A percentile compares a stretch with the other conserved stretches of the same genome.
Conservation (phyloP, 441 rosid genomes). For the Melianthus villosus region DNA sequence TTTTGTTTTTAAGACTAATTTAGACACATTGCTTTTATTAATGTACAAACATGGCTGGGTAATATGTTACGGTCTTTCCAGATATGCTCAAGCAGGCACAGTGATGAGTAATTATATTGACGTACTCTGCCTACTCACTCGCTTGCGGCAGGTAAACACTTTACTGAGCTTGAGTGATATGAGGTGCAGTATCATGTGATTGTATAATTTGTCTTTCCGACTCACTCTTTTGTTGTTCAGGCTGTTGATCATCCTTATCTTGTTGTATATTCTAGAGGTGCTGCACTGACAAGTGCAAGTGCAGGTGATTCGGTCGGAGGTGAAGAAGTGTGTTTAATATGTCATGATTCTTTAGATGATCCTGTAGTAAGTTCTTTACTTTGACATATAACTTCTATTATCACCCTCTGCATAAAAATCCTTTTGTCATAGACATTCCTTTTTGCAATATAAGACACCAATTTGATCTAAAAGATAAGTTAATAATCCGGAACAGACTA, state of each 20-base stretch:
- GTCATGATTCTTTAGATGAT: slow-evolving; percentile 72
- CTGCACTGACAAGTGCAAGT: slow-evolving; percentile 25
- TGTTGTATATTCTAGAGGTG: slow-evolving; percentile 58
- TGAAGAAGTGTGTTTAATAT: slow-evolving; percentile 61
- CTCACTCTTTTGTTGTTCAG: slow-evolving; percentile 25
- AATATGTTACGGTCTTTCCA: slow-evolving; percentile 17
- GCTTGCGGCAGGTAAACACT: slow-evolving; percentile 65
- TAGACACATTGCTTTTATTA: too few relatives aligned
- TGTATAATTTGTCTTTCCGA: background rate
- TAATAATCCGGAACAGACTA: too few relatives aligned
- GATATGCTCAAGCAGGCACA: slow-evolving; percentile 73
- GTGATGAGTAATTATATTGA: slow-evolving; percentile 82
- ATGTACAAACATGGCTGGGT: slow-evolving; percentile 4
- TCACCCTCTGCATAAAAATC: background rate
- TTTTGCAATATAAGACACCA: too few relatives aligned
- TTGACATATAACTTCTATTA: background rate
- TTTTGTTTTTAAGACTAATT: too few relatives aligned
- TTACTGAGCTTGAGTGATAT: background rate
- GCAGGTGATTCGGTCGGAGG: slow-evolving; percentile 15
- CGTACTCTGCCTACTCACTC: slow-evolving; percentile 88
- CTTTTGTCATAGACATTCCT: too few relatives aligned
- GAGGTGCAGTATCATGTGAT: background rate
- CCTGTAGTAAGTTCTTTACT: slow-evolving; percentile 35
- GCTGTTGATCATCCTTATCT: slow-evolving; percentile 98
- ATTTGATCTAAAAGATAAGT: too few relatives aligned